phyloP scores from a whole-genome alignment of 1,139 yeast species.

The Magnusiomyces magnusii region DNA sequence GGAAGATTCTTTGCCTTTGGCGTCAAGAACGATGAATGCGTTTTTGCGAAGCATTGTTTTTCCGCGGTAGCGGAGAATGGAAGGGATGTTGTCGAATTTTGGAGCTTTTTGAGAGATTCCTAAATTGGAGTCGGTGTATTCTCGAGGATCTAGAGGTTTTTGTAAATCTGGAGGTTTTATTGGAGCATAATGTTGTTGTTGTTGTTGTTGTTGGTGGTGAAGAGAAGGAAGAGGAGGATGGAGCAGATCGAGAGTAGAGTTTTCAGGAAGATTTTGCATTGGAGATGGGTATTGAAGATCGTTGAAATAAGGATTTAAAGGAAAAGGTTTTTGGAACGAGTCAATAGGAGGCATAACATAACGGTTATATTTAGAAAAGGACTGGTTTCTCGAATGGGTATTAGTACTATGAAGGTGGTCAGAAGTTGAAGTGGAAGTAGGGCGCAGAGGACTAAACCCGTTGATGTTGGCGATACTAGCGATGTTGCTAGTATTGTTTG shows the following conservation, averaged over 20 bases:
- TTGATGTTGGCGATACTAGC: too few relatives aligned
- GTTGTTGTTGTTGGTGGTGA: too few relatives aligned
- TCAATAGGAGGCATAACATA: neutral
- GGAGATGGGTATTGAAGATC: neutral
- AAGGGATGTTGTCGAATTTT: constrained; percentile 54
- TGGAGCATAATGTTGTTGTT: neutral
- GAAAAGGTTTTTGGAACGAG: neutral
- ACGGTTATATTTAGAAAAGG: neutral
- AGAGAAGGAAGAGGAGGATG: too few relatives aligned
- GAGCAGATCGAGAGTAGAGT: neutral
- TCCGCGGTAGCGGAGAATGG: constrained; percentile 68
- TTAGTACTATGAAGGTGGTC: neutral
- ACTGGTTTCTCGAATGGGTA: neutral
- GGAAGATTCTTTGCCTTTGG: constrained; percentile 71
- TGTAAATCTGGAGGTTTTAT: constrained; percentile 25
- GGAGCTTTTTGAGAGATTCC: constrained; percentile 31
- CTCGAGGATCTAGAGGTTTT: constrained; percentile 38
- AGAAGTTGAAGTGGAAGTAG: neutral
- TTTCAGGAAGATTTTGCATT: neutral
- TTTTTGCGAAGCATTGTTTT: constrained; percentile 54
- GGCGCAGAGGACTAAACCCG: neutral
- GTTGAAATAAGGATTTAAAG: neutral
- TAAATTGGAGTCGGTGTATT: constrained; percentile 33
- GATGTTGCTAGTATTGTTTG: neutral
- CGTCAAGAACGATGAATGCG: constrained; percentile 67